Base-by-base conservation (phyloP, 83 land plant genomes). In the Picea mariana region DNA sequence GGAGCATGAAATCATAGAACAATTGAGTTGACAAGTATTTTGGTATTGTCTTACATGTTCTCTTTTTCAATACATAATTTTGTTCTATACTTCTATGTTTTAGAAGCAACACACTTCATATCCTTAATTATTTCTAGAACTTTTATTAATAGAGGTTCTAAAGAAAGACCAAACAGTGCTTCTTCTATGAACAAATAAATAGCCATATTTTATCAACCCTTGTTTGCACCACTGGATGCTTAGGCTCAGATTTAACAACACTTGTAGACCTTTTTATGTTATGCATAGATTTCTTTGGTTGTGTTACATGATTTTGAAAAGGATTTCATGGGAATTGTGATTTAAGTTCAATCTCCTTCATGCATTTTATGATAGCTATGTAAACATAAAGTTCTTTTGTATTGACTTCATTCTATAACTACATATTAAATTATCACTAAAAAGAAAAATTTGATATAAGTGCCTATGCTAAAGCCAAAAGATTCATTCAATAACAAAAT, bases 241-340 rank as follows among this genome's bases (percentile, higher is more conserved):
- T 92, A 3, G 94, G 86, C 59, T 96, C 94, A 3, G 92, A 92
- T 84, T 97, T 93, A 79, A 90, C 88, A 80, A 88, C 92, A 82
- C 90, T 95, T 68, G 91, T 90, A 38, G 87, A 92, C 81, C 98
- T 89, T 78, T 92, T 92, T 85, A 91, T 92, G 85, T 93, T 98
- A 75, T 96, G 93, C 87, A 95, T 97, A 1, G 92, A 95, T 83
- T 95, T 97, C 90, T 97, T 96, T 9, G 92, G 88, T 83, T 91
- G 92, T 20, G 84, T 68, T 38, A 97, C 83, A 16, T 92, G 87
- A 40, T 92, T 97, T 80, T 93, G 98, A 65, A 97, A 93, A 5
- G 93, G 92, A 27, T 88, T 91, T 2, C 89, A 60, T 15, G 98
- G 92, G 79, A 85, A 97, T 75, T 93, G 92, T 20, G 85, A 87